Base-by-base conservation (phyloP, 2,329 filamentous ascomycete species). In the Cladosporium austrohemisphaericum region DNA sequence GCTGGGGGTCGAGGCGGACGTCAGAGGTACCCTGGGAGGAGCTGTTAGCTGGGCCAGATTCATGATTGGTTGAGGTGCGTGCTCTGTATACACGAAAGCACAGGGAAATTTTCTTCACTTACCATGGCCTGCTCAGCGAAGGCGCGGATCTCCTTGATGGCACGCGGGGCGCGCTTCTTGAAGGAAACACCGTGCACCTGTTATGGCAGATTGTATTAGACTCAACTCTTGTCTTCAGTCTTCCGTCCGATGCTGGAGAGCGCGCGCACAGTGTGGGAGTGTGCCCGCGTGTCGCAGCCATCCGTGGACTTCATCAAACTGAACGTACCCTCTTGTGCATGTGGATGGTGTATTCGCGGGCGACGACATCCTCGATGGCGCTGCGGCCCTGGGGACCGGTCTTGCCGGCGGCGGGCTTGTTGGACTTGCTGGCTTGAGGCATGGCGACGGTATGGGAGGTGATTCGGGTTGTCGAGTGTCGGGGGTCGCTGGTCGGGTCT, bases 261-360 rank as follows among this genome's bases (percentile, higher is more conserved):
- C 50, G 48, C 41, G 48, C 43, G 45, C 45, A 50, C n/a, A n/a
- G n/a, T n/a, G n/a, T n/a, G 40, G 44, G 47, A 51, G 38, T 49
- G 46, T 41, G 46, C 13, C 26, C 41, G 46, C 46, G 19, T 33
- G 28, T 44, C 48, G 14, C 36, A 44, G 58, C 72, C 78, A 71
- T 77, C 73, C 71, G 72, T 83, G 80, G 79, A 83, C 80, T 83
- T 83, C 80, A 83, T 80, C 72, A 84, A 83, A 84, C 80, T 80
- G 79, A 81, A 76, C 86, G 74, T 91, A 94, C 88, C 78, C 92
- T 87, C 88, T 95, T 97, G 88, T 98, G 93, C 68, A 98, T 80
- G 84, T 98, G 92, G 80, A 98, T 97, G 77, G 93, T 98, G 85
- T 98, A 98, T 83, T 98, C 94, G 83, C 93, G 89, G 70, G 93